A percentile compares a stretch with the other conserved stretches of the same genome.
Evolutionary conservation across 2,329 filamentous ascomycete genomes (phyloP).

Genomic region (Rhytidhysteron rufulum): DNA sequence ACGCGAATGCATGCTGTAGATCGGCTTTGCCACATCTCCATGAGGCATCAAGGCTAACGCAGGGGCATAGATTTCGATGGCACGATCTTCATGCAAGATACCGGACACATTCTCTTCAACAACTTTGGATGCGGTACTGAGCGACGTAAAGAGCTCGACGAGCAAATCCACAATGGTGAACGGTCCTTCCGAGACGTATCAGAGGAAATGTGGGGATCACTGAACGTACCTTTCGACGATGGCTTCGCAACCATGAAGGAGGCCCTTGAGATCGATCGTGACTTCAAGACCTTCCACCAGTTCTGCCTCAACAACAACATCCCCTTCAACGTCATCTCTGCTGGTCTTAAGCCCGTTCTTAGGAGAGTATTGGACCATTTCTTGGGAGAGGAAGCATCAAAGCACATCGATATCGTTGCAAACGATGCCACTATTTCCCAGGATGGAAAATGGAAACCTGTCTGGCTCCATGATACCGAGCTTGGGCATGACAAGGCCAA

Average conservation of each 20-base stretch:
- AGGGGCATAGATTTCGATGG: conserved; percentile 60
- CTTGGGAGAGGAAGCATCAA: conserved; percentile 57
- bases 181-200: conserved; percentile 67
- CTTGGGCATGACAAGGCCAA: conserved; percentile 65
- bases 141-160: conserved; percentile 54
- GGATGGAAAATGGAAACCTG: conserved; percentile 61
- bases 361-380: conserved; percentile 61
- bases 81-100: conserved; percentile 66
- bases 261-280: conserved; percentile 59
- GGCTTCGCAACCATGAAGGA: conserved; percentile 63
- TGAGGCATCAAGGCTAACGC: background rate
- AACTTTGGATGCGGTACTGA: conserved; percentile 59
- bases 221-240: conserved; percentile 64
- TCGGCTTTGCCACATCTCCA: conserved; percentile 1
- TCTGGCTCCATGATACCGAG: conserved; percentile 64
- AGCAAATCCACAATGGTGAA: conserved; percentile 62
- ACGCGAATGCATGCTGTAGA: conserved; percentile 16
- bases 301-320: conserved; percentile 62
- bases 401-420: conserved; percentile 63
- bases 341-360: conserved; percentile 63
- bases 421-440: conserved; percentile 60
- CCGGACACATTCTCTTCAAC: conserved; percentile 66
- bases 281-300: conserved; percentile 61
- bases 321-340: conserved; percentile 67
- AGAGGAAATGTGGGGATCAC: conserved; percentile 67